Evolutionary conservation across 2,329 filamentous ascomycete species (phyloP).

Genomic region (Sporothrix inflata): DNA sequence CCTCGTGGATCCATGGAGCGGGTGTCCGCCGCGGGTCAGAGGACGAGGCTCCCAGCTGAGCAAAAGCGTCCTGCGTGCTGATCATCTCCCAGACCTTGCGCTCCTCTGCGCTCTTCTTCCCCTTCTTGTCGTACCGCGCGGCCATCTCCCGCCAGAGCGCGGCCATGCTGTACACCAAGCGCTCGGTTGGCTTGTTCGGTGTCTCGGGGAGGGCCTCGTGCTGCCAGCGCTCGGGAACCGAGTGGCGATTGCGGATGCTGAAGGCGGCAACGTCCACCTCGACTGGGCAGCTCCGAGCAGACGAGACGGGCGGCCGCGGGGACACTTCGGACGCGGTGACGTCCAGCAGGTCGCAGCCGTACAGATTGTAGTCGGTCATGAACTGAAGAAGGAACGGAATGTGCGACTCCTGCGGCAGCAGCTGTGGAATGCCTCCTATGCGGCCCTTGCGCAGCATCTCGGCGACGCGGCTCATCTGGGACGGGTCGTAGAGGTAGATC

Average conservation of each 20-base stretch:
- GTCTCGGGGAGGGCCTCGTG: constrained; percentile 88
- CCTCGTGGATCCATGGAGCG: constrained; percentile 88
- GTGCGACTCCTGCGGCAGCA: constrained; percentile 95
- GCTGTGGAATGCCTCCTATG: constrained; percentile 72
- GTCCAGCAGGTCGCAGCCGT: constrained; percentile 87
- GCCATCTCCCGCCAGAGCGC: constrained; percentile 67
- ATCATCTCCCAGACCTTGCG: constrained; percentile 65
- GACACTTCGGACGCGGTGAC: constrained; percentile 60
- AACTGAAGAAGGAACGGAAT: constrained; percentile 91
- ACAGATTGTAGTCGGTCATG: constrained; percentile 98
- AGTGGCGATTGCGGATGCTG: constrained; percentile 79
- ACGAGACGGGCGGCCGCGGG: constrained; percentile 73
- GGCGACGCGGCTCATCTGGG: constrained; percentile 81
- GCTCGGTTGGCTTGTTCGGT: constrained; percentile 68
- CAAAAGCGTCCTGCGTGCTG: constrained; percentile 77
- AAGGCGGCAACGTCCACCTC: constrained; percentile 90
- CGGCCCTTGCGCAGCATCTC: constrained; percentile 82
- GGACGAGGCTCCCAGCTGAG: constrained; percentile 86
- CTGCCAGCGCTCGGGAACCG: constrained; percentile 74
- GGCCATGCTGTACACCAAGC: constrained; percentile 90
- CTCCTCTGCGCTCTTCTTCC: constrained; percentile 76
- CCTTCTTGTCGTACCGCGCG: constrained; percentile 59
- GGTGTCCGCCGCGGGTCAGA: constrained; percentile 74
- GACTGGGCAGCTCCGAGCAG: constrained; percentile 67
- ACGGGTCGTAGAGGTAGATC: constrained; percentile 88